Evolutionary conservation across 306 rosid genomes (phyloP), one percentile per base, ranked within the genome.

Genomic region (Vigna hirtella): DNA sequence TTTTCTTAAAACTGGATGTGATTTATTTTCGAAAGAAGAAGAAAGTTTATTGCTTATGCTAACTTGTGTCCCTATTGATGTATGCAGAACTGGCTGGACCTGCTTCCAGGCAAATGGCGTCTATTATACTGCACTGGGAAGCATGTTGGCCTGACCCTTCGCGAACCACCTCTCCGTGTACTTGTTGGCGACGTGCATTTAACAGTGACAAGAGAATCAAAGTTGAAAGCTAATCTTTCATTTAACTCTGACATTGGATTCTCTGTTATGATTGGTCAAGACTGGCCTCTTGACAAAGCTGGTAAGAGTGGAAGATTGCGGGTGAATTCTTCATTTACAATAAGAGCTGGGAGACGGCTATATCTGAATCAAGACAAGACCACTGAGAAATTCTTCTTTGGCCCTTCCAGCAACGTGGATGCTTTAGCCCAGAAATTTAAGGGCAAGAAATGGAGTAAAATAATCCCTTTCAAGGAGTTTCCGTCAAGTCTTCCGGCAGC

Each of bases 31-130:
- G 1, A 64, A 0, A 38, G 1, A 38, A 57, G 5, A 18, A 70
- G 22, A 24, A 58, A 14, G 24, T 13, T 53, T 9, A 34, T 12
- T 66, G 52, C 65, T 65, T 36, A 36, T 48, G 36, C 55, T 22
- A 26, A 57, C 67, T 52, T 45, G 64, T 53, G 40, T 30, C 67
- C 51, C 30, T 67, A 50, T 43, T 26, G 52, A 69, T 85, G 75
- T 57, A 20, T 68, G 70, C 85, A 94, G 98, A 89, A 86, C 82
- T 94, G 97, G 97, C 86, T 86, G 87, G 97, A 94, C 77, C 73
- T 89, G 70, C 86, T 94, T 61, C 98, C 93, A 18, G 98, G 98
- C 77, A 94, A 90, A 87, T 94, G 98, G 98, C 95, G 98, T 72
- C 85, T 94, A 13, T 78, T 94, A 73, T 94, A 92, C 83, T 89